Evolutionary conservation across 2,329 filamentous ascomycete species (phyloP).

Genomic region (Arthroderma uncinatum): DNA sequence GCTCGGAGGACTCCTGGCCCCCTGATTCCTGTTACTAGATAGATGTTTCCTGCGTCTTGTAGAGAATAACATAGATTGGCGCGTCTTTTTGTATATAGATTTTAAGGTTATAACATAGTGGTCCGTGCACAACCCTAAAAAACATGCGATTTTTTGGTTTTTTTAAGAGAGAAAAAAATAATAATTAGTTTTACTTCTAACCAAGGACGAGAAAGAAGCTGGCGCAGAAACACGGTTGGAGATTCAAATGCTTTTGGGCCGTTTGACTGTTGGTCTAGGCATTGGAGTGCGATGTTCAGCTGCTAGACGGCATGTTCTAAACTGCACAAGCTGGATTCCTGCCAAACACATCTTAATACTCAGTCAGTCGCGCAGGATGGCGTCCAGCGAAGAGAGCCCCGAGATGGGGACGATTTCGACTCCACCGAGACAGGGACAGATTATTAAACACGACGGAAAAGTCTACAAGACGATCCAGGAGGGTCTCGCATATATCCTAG

Average conservation of each 20-base stretch:
- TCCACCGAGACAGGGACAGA: conserved; percentile 14
- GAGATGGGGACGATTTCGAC: conserved; percentile 18
- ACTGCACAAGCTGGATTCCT: neutral
- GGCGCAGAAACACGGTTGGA: too few species aligned
- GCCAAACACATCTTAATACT: neutral
- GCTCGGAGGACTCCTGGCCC: conserved; percentile 28
- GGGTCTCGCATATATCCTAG: conserved; percentile 56
- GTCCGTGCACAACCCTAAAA: neutral
- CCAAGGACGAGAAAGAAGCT: neutral
- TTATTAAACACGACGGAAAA: conserved; percentile 39
- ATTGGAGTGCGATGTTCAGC: neutral
- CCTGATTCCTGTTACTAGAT: too few species aligned
- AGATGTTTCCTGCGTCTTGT: too few species aligned
- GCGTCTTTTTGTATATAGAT: too few species aligned
- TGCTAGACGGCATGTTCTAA: neutral
- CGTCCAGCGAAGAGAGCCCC: conserved; percentile 3
- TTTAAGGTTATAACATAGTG: neutral
- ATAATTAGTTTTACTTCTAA: too few species aligned
- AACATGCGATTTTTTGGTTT: too few species aligned
- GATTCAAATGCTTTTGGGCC: neutral
- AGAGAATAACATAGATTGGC: too few species aligned
- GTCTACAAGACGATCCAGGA: conserved; percentile 53
- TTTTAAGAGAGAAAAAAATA: neutral
- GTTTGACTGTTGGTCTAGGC: neutral
- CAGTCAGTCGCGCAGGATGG: conserved; percentile 10